phyloP scores from a whole-genome alignment of 2,329 filamentous ascomycete species.

The Colletotrichum sp. region DNA sequence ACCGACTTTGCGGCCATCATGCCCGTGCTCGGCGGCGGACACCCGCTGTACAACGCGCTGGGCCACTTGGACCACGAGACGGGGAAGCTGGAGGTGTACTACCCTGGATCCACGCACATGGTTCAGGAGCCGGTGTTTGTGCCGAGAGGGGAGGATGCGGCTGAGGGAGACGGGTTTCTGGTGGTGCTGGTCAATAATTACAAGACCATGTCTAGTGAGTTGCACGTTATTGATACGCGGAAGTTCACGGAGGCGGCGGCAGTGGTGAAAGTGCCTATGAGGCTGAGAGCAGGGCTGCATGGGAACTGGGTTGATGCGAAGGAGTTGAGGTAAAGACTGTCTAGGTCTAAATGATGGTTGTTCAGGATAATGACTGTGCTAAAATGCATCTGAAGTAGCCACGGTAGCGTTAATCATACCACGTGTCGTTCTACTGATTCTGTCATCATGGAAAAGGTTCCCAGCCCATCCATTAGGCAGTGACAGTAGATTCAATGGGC shows the following conservation, averaged over 20 bases:
- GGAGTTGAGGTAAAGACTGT: background rate
- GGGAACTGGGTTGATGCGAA: constrained; percentile 13
- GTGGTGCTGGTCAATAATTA: constrained; percentile 33
- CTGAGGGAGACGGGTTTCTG: constrained; percentile 44
- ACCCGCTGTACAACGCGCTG: constrained; percentile 35
- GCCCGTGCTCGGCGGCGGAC: constrained; percentile 13
- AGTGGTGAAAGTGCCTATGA: constrained; percentile 2
- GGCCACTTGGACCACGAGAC: constrained; percentile 33
- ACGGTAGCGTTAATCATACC: background rate
- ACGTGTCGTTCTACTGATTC: fast-evolving
- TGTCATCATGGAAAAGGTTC: background rate
- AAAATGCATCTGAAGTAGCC: background rate
- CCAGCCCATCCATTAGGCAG: background rate
- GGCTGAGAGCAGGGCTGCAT: background rate
- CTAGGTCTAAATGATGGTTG: background rate
- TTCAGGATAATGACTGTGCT: background rate
- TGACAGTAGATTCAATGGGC: constrained; percentile 45
- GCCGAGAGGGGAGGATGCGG: constrained; percentile 32
- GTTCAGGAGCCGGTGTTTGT: constrained; percentile 50
- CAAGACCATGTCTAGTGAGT: constrained; percentile 11
- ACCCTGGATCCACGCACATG: constrained; percentile 34
- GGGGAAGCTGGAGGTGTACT: constrained; percentile 32
- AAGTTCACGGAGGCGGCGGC: background rate
- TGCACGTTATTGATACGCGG: constrained; percentile 5
- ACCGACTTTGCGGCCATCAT: constrained; percentile 21